phyloP scores from a whole-genome alignment of 2,329 filamentous ascomycete species.

The Pestalotiopsis sp. region DNA sequence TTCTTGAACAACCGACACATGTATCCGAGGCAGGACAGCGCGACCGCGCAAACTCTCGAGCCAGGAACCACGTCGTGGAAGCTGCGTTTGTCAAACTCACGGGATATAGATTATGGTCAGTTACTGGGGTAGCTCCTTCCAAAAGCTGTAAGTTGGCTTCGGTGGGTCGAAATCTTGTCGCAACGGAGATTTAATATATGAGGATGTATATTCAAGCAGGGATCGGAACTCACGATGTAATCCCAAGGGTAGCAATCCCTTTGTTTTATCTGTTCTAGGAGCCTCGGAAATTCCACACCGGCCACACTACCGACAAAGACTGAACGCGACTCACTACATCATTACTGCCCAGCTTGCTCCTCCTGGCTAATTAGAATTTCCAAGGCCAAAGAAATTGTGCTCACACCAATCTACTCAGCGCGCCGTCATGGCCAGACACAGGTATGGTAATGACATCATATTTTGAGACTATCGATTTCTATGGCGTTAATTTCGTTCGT shows the following conservation, averaged over 20 bases:
- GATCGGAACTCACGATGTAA: neutral
- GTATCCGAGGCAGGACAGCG: neutral
- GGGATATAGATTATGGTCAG: neutral
- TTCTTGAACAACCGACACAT: neutral
- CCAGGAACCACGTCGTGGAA: neutral
- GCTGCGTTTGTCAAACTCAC: neutral
- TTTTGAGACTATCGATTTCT: slow-evolving; percentile 12
- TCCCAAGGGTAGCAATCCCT: neutral
- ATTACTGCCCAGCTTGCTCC: neutral
- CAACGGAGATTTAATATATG: neutral
- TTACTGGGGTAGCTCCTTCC: neutral
- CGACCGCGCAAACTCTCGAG: neutral
- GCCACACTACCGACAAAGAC: neutral
- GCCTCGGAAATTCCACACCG: neutral
- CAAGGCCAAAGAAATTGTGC: slow-evolving; percentile 1
- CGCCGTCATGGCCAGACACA: neutral
- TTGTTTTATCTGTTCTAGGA: neutral
- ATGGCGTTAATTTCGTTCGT: neutral
- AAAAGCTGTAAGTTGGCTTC: neutral
- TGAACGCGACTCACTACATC: neutral
- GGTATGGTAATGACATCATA: slow-evolving; percentile 11
- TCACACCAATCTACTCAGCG: neutral
- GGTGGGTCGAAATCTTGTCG: neutral
- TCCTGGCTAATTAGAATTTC: neutral
- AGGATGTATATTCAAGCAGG: neutral